These are phyloP conservation scores for Penicillium expansum DNA, from an alignment of 2,329 filamentous ascomycete genomes.

Conservation along the genomic window DNA sequence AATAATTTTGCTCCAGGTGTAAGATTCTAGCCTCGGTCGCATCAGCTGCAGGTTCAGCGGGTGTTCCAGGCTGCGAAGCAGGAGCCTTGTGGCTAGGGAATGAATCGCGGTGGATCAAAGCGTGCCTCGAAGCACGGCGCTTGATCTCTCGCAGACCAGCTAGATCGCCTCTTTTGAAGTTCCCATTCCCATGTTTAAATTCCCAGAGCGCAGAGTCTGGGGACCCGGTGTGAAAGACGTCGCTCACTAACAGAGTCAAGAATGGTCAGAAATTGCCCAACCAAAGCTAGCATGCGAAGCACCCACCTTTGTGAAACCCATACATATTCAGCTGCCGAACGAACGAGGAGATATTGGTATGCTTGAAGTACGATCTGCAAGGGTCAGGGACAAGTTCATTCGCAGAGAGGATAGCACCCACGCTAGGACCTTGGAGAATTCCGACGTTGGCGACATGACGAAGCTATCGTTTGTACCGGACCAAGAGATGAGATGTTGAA, in stretches of 20 bases:
- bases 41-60: constrained; percentile 78
- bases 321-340: constrained; percentile 99
- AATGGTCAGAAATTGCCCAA: constrained; percentile 7
- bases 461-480: constrained; percentile 92
- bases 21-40: constrained; percentile 71
- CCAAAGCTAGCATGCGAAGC: not conserved
- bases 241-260: constrained; percentile 67
- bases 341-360: constrained; percentile 98
- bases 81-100: constrained; percentile 75
- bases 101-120: constrained; percentile 86
- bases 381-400: constrained; percentile 22
- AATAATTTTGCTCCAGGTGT: constrained; percentile 75
- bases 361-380: constrained; percentile 87
- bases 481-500: constrained; percentile 96
- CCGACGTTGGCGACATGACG: constrained; percentile 95
- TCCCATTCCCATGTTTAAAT: constrained; percentile 96
- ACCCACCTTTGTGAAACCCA: constrained; percentile 92
- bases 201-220: constrained; percentile 96
- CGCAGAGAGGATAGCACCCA: constrained; percentile 52
- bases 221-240: constrained; percentile 93
- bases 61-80: constrained; percentile 76
- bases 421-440: constrained; percentile 98
- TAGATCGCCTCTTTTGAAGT: constrained; percentile 92
- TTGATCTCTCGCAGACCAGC: constrained; percentile 93
- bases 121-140: constrained; percentile 85